Conservation (phyloP, 257 asterid species). For the Fraxinus quadrangulata region DNA sequence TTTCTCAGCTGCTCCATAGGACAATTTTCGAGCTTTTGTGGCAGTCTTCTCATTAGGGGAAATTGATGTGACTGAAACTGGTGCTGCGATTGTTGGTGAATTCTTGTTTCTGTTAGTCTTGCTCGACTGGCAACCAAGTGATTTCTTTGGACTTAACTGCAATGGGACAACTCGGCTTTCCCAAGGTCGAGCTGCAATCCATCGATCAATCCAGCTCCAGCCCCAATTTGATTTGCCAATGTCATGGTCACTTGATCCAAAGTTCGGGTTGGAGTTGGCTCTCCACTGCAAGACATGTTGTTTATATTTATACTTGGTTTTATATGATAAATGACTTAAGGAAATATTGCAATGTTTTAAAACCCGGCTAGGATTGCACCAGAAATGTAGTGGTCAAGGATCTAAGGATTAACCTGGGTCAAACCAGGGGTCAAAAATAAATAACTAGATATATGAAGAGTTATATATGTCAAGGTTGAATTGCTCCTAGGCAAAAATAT, state of each 20-base stretch:
- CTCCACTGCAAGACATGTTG: slow-evolving; percentile 66
- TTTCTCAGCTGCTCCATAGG: slow-evolving; percentile 47
- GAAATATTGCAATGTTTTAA: background rate
- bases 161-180: slow-evolving; percentile 62
- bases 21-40: slow-evolving; percentile 49
- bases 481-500: background rate
- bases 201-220: slow-evolving; percentile 99
- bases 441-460: too few relatives aligned
- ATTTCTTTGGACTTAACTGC: slow-evolving; percentile 57
- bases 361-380: background rate
- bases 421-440: background rate
- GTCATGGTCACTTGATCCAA: slow-evolving; percentile 56
- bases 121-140: slow-evolving; percentile 34
- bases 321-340: background rate
- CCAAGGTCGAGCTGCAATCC: slow-evolving; percentile 99
- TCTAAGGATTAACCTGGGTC: background rate
- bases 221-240: slow-evolving; percentile 81
- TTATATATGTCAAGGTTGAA: background rate
- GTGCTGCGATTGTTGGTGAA: slow-evolving; percentile 44
- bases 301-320: slow-evolving; percentile 3
- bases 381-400: background rate
- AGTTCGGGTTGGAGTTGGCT: slow-evolving; percentile 58
- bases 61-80: slow-evolving; percentile 40
- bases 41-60: slow-evolving; percentile 62
- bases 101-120: slow-evolving; percentile 37